phyloP scores from a whole-genome alignment of 352 stramenopile genomes.

The Phytopythium aichiense region DNA sequence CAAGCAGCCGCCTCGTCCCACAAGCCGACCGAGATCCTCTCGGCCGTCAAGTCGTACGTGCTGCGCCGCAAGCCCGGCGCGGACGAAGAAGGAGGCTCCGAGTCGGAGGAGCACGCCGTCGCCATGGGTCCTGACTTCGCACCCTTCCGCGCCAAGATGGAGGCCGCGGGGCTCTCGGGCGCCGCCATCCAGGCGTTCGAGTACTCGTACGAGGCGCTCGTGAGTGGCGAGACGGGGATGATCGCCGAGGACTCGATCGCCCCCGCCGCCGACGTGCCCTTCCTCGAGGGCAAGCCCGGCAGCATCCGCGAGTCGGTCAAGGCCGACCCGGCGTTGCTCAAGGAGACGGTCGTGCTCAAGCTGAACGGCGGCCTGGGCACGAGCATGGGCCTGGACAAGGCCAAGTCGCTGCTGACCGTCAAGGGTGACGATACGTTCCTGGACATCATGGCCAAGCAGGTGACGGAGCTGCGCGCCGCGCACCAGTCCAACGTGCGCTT shows the following conservation, averaged over 20 bases:
- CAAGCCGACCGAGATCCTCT: conserved; percentile 3
- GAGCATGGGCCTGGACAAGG: conserved; percentile 94
- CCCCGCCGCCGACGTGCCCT: conserved; percentile 72
- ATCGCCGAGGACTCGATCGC: conserved; percentile 95
- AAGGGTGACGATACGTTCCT: conserved; percentile 94
- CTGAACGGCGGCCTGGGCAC: conserved; percentile 85
- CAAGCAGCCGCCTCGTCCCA: conserved; percentile 5
- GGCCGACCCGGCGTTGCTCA: conserved; percentile 64
- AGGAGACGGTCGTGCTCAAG: conserved; percentile 87
- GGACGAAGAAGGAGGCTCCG: neutral
- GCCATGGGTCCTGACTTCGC: conserved; percentile 55
- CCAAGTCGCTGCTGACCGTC: conserved; percentile 92
- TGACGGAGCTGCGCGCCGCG: conserved; percentile 93
- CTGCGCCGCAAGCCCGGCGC: conserved; percentile 2
- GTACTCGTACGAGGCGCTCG: conserved; percentile 95
- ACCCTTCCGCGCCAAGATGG: conserved; percentile 95
- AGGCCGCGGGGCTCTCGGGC: conserved; percentile 90
- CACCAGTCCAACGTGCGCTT: conserved; percentile 92
- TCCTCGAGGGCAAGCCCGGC: conserved; percentile 72
- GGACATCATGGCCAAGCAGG: conserved; percentile 87
- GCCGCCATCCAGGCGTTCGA: conserved; percentile 98
- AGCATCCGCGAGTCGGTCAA: conserved; percentile 75
- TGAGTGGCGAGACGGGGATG: conserved; percentile 93
- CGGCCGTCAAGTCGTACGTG: conserved; percentile 7
- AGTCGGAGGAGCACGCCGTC: neutral